Base-by-base conservation (phyloP, 805 yeast species). In the Schwanniomyces yamadae region DNA sequence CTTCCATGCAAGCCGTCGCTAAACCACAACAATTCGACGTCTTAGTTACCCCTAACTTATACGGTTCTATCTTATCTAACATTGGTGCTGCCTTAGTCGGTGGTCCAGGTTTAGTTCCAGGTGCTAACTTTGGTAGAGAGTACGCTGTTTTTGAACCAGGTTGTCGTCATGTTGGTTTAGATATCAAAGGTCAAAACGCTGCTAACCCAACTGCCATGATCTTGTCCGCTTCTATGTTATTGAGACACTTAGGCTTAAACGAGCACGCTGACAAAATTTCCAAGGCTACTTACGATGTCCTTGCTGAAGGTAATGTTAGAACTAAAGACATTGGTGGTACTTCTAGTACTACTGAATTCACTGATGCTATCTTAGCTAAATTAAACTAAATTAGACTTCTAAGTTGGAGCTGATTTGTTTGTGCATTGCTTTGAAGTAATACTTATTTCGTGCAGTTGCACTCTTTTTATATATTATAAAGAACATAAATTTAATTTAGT, bases 181-280 rank as follows among this genome's bases (percentile, higher is more conserved):
- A 91, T 69, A 86, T 93, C 65, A 77, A 86, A 76, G 97, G 95
- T 61, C 79, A 86, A 69, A 85, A 88, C 75, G 77, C 87, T 47
- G 98, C 98, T 48, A 91, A 91, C 81, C 99, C 99, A 63, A 87
- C 97, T 44, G 98, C 96, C 52, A 84, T 91, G 91, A 84, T 91
- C 56, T 75, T 93, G 57, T 87, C 96, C 41, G 78, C 96, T 30
- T 71, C 90, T 46, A 80, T 91, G 84, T 67, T 91, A 82, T 79
- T 91, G 72, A 86, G 96, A 73, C 99, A 91, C 70, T 78, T 91
- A 60, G 97, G 97, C 49, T 76, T 91, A 54, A 87, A 83, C 57
- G 73, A 73, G 32, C 74, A 81, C 49, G 96, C 97, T 51, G 86
- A 85, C 70, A 84, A 80, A 61, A 88, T 91, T 62, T 76, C 95